phyloP scores from a whole-genome alignment of 2,329 filamentous ascomycete species.

The Bipolaris cookei region DNA sequence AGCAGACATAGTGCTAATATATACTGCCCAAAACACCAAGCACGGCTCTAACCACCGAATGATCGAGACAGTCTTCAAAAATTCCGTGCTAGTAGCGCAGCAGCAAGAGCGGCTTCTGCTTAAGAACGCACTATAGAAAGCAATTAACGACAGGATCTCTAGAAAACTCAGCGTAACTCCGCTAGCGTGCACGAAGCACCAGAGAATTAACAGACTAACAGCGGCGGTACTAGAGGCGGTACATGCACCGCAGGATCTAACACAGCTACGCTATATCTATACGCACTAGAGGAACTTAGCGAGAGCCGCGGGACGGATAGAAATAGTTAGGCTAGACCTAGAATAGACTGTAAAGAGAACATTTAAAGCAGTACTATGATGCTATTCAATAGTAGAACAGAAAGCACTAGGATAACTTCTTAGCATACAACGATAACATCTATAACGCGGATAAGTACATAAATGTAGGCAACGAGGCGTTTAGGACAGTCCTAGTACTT shows the following conservation, averaged over 20 bases:
- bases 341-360: constrained; percentile 14
- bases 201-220: constrained; percentile 11
- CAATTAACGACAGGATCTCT: constrained; percentile 14
- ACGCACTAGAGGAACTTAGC: constrained; percentile 25
- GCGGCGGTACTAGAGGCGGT: constrained; percentile 9
- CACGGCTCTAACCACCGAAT: constrained; percentile 20
- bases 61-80: constrained; percentile 19
- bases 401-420: constrained; percentile 18
- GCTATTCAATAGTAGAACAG: constrained; percentile 18
- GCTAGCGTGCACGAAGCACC: constrained; percentile 8
- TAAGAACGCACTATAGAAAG: constrained; percentile 24
- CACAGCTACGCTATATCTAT: constrained; percentile 13
- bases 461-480: constrained; percentile 16
- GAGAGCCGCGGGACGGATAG: constrained; percentile 10
- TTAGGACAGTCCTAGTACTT: constrained; percentile 16
- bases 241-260: constrained; percentile 14
- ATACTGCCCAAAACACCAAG: constrained; percentile 14
- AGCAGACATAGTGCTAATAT: constrained; percentile 13
- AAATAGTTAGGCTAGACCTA: constrained; percentile 7
- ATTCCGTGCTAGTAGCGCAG: constrained; percentile 11
- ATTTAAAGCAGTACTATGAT: constrained; percentile 17
- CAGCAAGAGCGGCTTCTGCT: constrained; percentile 18
- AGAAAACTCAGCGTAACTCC: neutral
- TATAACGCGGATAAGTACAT: constrained; percentile 17
- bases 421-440: constrained; percentile 16